phyloP scores from a whole-genome alignment of 2,329 filamentous ascomycete species.

The Botryotinia globosa region DNA sequence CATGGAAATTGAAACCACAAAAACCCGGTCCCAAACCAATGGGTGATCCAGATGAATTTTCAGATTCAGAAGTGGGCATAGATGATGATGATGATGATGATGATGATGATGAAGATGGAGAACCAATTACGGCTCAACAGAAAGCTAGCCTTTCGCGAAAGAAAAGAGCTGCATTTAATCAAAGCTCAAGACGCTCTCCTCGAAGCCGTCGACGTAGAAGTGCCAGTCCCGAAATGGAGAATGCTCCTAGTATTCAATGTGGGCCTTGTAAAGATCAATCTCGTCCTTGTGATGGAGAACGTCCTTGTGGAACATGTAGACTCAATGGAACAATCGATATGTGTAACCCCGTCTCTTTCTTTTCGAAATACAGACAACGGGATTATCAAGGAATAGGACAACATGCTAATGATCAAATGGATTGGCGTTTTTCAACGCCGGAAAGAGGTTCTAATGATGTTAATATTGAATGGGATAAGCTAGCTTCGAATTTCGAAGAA shows the following conservation, averaged over 20 bases:
- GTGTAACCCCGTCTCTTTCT: neutral
- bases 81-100: neutral
- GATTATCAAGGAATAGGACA: neutral
- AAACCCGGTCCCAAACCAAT: neutral
- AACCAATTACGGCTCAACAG: neutral
- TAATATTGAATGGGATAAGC: neutral
- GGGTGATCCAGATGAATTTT: neutral
- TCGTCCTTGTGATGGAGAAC: conserved; percentile 1
- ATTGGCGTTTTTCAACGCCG: neutral
- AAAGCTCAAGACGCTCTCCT: neutral
- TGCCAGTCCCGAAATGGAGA: neutral
- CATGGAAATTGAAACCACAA: neutral
- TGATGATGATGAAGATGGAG: neutral
- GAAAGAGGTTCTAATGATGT: neutral
- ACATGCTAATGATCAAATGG: neutral
- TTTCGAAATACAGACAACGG: neutral
- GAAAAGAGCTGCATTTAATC: neutral
- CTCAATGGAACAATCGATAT: neutral
- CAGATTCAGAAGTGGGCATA: neutral
- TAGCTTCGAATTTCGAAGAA: neutral
- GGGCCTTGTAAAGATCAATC: neutral
- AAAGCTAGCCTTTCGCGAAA: neutral
- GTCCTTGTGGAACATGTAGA: neutral
- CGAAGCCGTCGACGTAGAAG: neutral
- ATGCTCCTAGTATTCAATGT: neutral